Base-by-base conservation (phyloP, 371 early-diverging fungal species). In the Circinella umbellata region DNA sequence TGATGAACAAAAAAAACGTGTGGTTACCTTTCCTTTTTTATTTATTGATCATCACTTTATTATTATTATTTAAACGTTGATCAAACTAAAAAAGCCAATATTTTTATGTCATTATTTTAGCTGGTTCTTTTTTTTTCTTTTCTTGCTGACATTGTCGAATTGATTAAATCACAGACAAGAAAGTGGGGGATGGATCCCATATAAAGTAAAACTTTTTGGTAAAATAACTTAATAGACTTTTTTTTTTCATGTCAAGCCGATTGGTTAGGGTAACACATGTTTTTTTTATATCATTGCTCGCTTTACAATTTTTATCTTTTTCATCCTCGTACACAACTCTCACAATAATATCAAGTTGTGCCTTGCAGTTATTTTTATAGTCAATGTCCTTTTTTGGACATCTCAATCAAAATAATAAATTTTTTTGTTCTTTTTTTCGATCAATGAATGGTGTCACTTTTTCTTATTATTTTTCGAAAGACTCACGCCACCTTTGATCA, bases 321-420 rank as follows among this genome's bases (percentile, higher is more conserved):
- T n/a, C n/a, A n/a, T n/a, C 60, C 15, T 27, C 27, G 27, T 27
- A 27, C 27, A 27, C 2, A 27, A 27, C 2, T 27, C 27, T 1
- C 27, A 27, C 27, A 27, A 27, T 27, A 27, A 27, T 27, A 27
- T 27, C 27, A 27, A 27, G 27, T 27, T 42, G 42, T 42, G 42
- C 42, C 42, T 42, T 51, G 51, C 51, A 51, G 8, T 47, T 63
- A 63, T 46, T 63, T 39, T 63, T 3, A 17, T 47, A 63, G 42
- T 20, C 27, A 47, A n/a, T 47, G 20, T 20, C 63, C 18, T 27
- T 63, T 46, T 63, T 8, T 39, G 62, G 46, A 36, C 27, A 27
- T 27, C 27, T 27, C 27, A 27, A 27, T 27, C 27, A 27, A 9
- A 61, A 61, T 39, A 61, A 61, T 57, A 57, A 57, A n/a, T n/a